Evolutionary conservation across 371 early-diverging fungal species (phyloP).

Genomic region (Apophysomyces ossiformis): DNA sequence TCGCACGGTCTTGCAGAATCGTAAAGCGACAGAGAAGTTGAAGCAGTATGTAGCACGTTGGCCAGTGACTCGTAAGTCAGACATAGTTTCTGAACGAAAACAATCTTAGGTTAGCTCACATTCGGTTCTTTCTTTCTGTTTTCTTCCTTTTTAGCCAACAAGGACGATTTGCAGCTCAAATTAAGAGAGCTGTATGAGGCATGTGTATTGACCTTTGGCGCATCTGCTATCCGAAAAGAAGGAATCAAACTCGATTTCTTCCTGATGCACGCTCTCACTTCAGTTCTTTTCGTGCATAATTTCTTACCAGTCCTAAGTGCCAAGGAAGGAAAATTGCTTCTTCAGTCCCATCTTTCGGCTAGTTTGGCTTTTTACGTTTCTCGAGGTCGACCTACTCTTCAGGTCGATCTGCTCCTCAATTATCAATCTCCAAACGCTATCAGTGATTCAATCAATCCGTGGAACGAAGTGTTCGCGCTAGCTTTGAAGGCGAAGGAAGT

Average conservation of each 20-base stretch:
- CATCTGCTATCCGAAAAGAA: slow-evolving; percentile 34
- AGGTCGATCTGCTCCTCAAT: slow-evolving; percentile 40
- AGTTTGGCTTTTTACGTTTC: slow-evolving; percentile 43
- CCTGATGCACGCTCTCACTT: slow-evolving; percentile 61
- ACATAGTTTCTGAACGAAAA: neutral
- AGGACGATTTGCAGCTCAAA: slow-evolving; percentile 33
- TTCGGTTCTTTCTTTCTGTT: too few relatives aligned
- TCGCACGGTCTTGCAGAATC: slow-evolving; percentile 24
- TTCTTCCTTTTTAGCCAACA: slow-evolving; percentile 19
- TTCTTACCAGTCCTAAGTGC: slow-evolving; percentile 31
- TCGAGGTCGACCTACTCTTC: slow-evolving; percentile 47
- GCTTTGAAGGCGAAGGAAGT: slow-evolving; percentile 53
- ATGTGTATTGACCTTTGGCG: slow-evolving; percentile 29
- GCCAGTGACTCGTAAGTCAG: slow-evolving; percentile 30
- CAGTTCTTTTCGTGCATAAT: slow-evolving; percentile 55
- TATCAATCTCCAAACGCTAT: slow-evolving; percentile 19
- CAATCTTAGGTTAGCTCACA: neutral
- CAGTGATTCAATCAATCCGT: slow-evolving; percentile 37
- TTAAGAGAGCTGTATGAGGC: slow-evolving; percentile 43
- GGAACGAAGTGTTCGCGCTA: slow-evolving; percentile 49
- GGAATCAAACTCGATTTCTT: slow-evolving; percentile 48
- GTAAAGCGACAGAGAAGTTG: slow-evolving; percentile 30
- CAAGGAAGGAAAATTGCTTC: slow-evolving; percentile 39
- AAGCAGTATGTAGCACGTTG: slow-evolving; percentile 37
- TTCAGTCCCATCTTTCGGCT: slow-evolving; percentile 44